Percentiles rank a stretch among this genome's conserved stretches.
Evolutionary conservation across 2,329 filamentous ascomycete genomes (phyloP).

Genomic region (Arthrinium phaeospermum): DNA sequence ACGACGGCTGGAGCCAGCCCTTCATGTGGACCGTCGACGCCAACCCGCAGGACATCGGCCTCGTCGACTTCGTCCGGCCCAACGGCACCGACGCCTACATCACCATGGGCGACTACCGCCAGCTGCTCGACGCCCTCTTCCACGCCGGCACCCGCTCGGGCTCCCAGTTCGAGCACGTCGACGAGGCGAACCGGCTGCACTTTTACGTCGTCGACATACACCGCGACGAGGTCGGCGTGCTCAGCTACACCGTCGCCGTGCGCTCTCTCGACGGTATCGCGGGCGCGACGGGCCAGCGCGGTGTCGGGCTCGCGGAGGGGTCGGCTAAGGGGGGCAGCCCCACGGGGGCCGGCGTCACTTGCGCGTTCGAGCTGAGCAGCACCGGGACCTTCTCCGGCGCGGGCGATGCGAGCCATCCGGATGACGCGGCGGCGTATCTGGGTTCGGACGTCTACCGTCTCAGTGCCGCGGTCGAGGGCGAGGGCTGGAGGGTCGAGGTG

Average conservation of each 20-base stretch:
- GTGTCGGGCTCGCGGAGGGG: conserved; percentile 46
- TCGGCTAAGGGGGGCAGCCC: conserved; percentile 29
- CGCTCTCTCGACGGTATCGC: conserved; percentile 47
- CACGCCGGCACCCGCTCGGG: conserved; percentile 58
- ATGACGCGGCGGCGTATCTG: conserved; percentile 46
- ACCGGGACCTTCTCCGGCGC: conserved; percentile 43
- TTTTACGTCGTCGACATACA: conserved; percentile 54
- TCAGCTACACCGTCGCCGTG: conserved; percentile 56
- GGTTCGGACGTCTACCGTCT: conserved; percentile 54
- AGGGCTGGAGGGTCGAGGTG: conserved; percentile 53
- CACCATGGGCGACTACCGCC: conserved; percentile 59
- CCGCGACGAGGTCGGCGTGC: conserved; percentile 47
- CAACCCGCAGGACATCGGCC: conserved; percentile 56
- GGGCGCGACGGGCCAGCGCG: conserved; percentile 39
- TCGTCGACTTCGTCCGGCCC: conserved; percentile 56
- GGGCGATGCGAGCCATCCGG: conserved; percentile 36
- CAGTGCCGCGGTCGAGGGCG: conserved; percentile 47
- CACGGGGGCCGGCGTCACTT: conserved; percentile 44
- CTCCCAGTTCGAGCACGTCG: conserved; percentile 54
- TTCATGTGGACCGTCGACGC: conserved; percentile 63
- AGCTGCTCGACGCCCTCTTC: conserved; percentile 59
- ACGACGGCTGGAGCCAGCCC: conserved; percentile 45
- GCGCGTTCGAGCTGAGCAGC: conserved; percentile 54
- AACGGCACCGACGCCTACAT: conserved; percentile 53
- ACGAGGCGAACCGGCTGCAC: conserved; percentile 53